These are phyloP conservation scores for Alloteropsis semialata DNA, from an alignment of 176 grass and related monocot species.

Conservation along the genomic window DNA sequence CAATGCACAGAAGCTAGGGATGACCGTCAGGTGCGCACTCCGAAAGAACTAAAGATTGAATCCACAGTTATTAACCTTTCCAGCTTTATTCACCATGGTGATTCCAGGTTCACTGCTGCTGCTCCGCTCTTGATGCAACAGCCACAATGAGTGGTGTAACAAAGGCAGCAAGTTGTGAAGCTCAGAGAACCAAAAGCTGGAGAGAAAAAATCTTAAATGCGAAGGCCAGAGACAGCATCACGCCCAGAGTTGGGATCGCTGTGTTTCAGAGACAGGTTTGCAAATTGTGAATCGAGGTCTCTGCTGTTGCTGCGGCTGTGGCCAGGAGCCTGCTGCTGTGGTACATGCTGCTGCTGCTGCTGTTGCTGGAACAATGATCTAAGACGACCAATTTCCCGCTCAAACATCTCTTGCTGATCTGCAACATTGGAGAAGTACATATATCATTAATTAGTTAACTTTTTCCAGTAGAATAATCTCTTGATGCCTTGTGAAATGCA, in stretches of 20 bases:
- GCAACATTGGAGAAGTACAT: conserved; percentile 1
- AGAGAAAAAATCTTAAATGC: conserved; percentile 44
- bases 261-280: conserved; percentile 72
- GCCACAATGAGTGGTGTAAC: conserved; percentile 16
- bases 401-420: conserved; percentile 98
- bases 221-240: conserved; percentile 51
- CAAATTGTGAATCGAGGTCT: conserved; percentile 82
- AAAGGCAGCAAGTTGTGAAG: conserved; percentile 28
- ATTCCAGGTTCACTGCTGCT: conserved; percentile 29
- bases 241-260: conserved; percentile 49
- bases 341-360: conserved; percentile 55
- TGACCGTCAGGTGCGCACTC: conserved; percentile 76
- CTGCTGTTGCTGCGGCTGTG: conserved; percentile 69
- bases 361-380: conserved; percentile 69
- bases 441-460: not conserved
- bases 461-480: conserved; percentile 2
- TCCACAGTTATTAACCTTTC: conserved; percentile 30
- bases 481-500: conserved; percentile 1
- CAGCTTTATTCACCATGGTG: conserved; percentile 28
- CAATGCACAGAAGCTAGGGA: conserved; percentile 36
- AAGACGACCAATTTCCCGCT: conserved; percentile 71
- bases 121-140: conserved; percentile 19
- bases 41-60: conserved; percentile 35
- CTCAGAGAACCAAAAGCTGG: conserved; percentile 25
- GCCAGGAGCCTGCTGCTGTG: conserved; percentile 39